Percentiles rank a stretch among this genome's conserved stretches.
Evolutionary conservation across 192 early-diverging fungal genomes (phyloP).

Genomic region (Cladochytrium replicatum): DNA sequence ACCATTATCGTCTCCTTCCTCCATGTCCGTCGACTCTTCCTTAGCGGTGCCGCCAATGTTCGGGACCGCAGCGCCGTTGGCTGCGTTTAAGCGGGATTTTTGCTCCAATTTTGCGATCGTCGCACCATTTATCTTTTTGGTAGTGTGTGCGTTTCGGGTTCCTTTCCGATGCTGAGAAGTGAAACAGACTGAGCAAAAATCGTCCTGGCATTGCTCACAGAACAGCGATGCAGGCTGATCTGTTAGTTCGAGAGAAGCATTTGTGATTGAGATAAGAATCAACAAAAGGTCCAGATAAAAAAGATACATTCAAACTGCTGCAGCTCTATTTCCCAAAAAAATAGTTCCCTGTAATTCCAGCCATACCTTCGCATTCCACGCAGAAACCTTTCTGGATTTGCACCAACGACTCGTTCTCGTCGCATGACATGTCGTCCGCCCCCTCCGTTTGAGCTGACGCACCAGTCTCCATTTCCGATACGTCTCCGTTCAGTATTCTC

Average conservation of each 20-base stretch:
- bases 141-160: constrained; percentile 24
- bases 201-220: constrained; percentile 75
- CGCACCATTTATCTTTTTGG: constrained; percentile 10
- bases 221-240: constrained; percentile 48
- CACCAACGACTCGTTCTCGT: too few species aligned
- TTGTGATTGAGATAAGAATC: not conserved
- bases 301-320: too few species aligned
- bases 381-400: too few species aligned
- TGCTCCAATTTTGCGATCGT: not conserved
- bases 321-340: too few species aligned
- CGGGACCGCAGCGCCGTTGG: not conserved
- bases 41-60: not conserved
- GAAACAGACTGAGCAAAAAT: constrained; percentile 88
- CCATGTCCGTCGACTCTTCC: not conserved
- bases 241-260: not conserved
- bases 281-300: too few species aligned
- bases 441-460: too few species aligned
- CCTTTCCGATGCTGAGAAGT: constrained; percentile 42
- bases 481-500: too few species aligned
- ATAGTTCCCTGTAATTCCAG: too few species aligned
- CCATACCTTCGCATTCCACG: constrained; percentile 75
- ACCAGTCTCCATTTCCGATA: too few species aligned
- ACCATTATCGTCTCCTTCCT: constrained; percentile 12
- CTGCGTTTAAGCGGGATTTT: not conserved
- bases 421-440: too few species aligned